phyloP scores from a whole-genome alignment of 345 rosid genomes.

The Populus nigra region DNA sequence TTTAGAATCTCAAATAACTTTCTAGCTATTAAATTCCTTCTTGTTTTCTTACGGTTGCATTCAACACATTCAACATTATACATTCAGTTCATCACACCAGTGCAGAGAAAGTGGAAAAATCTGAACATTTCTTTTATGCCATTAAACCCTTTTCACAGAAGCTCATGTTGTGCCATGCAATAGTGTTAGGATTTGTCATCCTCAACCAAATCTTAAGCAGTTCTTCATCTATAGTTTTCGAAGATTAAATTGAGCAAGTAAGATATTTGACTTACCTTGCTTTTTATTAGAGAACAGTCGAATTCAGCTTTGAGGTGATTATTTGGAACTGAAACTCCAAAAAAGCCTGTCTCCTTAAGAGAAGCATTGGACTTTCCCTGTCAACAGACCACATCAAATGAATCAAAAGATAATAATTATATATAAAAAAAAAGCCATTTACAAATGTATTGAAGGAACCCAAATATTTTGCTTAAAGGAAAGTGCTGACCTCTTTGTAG shows the following conservation, averaged over 20 bases:
- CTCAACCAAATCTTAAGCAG: not conserved
- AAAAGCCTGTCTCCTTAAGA: conserved; percentile 60
- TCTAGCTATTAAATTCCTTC: no score
- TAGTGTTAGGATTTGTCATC: not conserved
- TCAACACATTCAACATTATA: no score
- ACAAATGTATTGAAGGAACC: not conserved
- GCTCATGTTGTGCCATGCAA: not conserved
- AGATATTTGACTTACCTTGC: conserved; percentile 42
- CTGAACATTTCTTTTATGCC: not conserved
- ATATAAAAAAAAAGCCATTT: not conserved
- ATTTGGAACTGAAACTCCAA: conserved; percentile 58
- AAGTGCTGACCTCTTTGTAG: conserved; percentile 50
- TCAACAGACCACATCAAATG: not conserved
- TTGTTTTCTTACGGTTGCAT: no score
- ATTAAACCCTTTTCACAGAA: not conserved
- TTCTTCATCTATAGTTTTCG: not conserved
- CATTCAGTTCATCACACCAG: not conserved
- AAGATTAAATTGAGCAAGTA: not conserved
- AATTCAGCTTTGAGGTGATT: conserved; percentile 44
- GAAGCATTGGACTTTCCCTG: conserved; percentile 59
- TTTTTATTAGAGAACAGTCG: conserved; percentile 41
- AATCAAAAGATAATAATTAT: not conserved
- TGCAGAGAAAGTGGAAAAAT: not conserved
- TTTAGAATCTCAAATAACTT: not conserved
- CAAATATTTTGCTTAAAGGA: not conserved